phyloP scores from a whole-genome alignment of 2,329 filamentous ascomycete genomes.

The Aureobasidium zeae region DNA sequence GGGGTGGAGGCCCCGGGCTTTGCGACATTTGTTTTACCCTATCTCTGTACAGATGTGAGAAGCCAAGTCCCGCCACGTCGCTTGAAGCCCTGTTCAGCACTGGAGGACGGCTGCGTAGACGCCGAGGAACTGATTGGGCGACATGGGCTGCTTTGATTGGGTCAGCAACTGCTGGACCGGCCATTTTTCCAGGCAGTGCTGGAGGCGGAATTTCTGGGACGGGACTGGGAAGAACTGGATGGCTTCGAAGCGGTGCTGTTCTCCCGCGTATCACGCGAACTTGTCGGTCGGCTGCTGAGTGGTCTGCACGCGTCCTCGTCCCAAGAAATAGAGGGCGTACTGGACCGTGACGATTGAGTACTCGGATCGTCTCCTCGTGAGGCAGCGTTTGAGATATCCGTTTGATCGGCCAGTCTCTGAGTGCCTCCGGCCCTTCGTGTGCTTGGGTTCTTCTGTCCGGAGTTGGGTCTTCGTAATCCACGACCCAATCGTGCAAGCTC shows the following conservation, averaged over 20 bases:
- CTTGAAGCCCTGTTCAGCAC: slow-evolving; percentile 27
- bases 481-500: slow-evolving; percentile 25
- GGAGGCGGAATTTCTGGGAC: slow-evolving; percentile 24
- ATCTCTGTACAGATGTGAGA: background rate
- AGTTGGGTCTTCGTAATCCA: slow-evolving; percentile 17
- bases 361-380: slow-evolving; percentile 22
- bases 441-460: slow-evolving; percentile 2
- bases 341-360: background rate
- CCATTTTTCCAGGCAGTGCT: background rate
- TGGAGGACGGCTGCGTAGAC: slow-evolving; percentile 25
- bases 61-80: slow-evolving; percentile 23
- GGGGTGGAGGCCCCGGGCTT: slow-evolving; percentile 29
- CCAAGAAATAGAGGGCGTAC: slow-evolving; percentile 4
- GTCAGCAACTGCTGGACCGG: background rate
- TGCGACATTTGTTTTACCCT: slow-evolving; percentile 22
- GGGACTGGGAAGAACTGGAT: slow-evolving; percentile 8
- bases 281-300: background rate
- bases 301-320: slow-evolving; percentile 1
- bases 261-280: slow-evolving; percentile 7
- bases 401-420: slow-evolving; percentile 14
- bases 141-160: background rate
- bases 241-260: slow-evolving; percentile 14
- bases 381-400: slow-evolving; percentile 11
- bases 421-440: slow-evolving; percentile 16
- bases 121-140: slow-evolving; percentile 19